These are phyloP conservation scores for Podospora tetraspora DNA, from an alignment of 495 filamentous ascomycete genomes.

Conservation along the genomic window DNA sequence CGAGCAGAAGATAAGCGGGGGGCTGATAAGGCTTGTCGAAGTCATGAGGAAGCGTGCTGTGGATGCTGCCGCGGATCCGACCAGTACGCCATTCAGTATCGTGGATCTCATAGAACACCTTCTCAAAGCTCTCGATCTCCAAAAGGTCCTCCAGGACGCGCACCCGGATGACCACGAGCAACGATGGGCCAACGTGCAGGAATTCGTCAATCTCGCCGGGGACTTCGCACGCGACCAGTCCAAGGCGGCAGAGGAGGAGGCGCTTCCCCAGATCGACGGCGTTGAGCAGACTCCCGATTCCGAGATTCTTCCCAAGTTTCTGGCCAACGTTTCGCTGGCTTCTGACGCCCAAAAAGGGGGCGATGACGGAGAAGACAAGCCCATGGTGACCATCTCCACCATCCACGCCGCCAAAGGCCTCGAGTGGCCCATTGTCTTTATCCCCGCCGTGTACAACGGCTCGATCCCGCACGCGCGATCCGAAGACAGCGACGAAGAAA, in stretches of 20 bases:
- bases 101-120: slow-evolving; percentile 69
- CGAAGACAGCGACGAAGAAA: slow-evolving; percentile 86
- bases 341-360: slow-evolving; percentile 64
- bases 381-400: slow-evolving; percentile 85
- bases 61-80: slow-evolving; percentile 26
- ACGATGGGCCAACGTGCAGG: slow-evolving; percentile 88
- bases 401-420: slow-evolving; percentile 96
- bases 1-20: slow-evolving; percentile 49
- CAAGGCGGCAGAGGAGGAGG: slow-evolving; percentile 53
- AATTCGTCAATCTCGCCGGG: slow-evolving; percentile 71
- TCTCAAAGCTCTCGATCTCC: slow-evolving; percentile 65
- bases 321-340: slow-evolving; percentile 84
- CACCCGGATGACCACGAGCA: slow-evolving; percentile 74
- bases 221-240: slow-evolving; percentile 52
- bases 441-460: slow-evolving; percentile 84
- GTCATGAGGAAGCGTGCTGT: slow-evolving; percentile 59
- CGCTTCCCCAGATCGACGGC: slow-evolving; percentile 71
- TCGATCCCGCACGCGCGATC: slow-evolving; percentile 92
- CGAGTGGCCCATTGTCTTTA: slow-evolving; percentile 96
- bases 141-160: slow-evolving; percentile 62
- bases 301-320: slow-evolving; percentile 69
- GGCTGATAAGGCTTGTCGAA: slow-evolving; percentile 47
- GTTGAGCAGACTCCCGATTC: slow-evolving; percentile 63
- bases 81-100: slow-evolving; percentile 44
- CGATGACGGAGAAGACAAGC: slow-evolving; percentile 48